Percentiles rank a stretch among this genome's conserved stretches.
These are phyloP conservation scores for Sporothrix brunneoviolacea DNA, from an alignment of 2,329 filamentous ascomycete genomes.

Conservation along the genomic window DNA sequence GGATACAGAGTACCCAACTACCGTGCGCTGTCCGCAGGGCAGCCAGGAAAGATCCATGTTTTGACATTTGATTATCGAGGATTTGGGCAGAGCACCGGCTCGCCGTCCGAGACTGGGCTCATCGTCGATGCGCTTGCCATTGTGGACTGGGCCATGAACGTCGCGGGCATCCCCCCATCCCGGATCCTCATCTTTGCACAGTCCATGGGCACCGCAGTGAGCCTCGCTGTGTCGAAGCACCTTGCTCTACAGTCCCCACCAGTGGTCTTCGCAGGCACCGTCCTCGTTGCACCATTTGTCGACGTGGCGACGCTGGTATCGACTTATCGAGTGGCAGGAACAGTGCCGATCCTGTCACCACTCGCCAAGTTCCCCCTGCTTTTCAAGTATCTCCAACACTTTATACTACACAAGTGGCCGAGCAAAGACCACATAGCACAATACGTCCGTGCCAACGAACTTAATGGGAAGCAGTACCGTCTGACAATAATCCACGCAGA, in stretches of 20 bases:
- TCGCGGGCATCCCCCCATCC: conserved; percentile 43
- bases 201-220: conserved; percentile 48
- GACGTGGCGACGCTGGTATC: conserved; percentile 46
- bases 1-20: conserved; percentile 50
- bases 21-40: conserved; percentile 44
- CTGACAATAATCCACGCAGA: conserved; percentile 44
- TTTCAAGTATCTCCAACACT: conserved; percentile 37
- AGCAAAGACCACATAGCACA: conserved; percentile 41
- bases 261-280: conserved; percentile 43
- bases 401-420: conserved; percentile 45
- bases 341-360: conserved; percentile 47
- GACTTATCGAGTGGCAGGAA: conserved; percentile 51
- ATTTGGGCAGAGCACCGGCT: conserved; percentile 47
- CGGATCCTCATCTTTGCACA: conserved; percentile 55
- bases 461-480: conserved; percentile 30
- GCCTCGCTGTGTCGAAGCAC: neutral
- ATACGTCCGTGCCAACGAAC: conserved; percentile 35
- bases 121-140: conserved; percentile 46
- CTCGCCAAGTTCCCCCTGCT: conserved; percentile 40
- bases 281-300: conserved; percentile 51
- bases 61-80: conserved; percentile 57
- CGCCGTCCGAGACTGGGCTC: conserved; percentile 49
- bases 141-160: conserved; percentile 46
- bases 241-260: neutral
- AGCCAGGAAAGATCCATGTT: conserved; percentile 47